Conservation (phyloP, 176 grass and related monocot genomes). For the Cenchrus fungigraminus region DNA sequence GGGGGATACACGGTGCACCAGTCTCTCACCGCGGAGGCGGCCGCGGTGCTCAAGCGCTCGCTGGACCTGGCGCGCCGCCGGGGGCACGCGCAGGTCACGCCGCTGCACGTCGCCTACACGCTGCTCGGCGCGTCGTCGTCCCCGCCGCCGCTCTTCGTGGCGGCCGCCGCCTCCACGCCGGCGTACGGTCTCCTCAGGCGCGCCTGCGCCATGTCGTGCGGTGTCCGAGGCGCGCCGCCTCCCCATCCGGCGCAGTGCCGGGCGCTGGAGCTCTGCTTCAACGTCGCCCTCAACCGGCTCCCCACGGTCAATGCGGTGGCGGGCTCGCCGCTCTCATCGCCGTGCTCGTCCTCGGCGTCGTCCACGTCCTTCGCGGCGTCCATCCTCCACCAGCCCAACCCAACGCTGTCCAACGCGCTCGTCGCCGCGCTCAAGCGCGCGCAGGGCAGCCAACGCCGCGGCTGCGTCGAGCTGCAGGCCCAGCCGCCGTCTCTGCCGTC, state of each 20-base stretch:
- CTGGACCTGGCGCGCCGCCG: slow-evolving; percentile 64
- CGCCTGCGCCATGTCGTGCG: slow-evolving; percentile 54
- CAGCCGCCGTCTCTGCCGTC: slow-evolving; percentile 37
- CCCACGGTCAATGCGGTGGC: slow-evolving; percentile 35
- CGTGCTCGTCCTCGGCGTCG: not conserved
- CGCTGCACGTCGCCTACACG: slow-evolving; percentile 79
- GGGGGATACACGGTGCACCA: slow-evolving; percentile 78
- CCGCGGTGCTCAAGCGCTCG: slow-evolving; percentile 69
- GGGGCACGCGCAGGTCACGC: slow-evolving; percentile 82
- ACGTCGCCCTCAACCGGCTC: slow-evolving; percentile 80
- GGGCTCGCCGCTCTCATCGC: slow-evolving; percentile 23
- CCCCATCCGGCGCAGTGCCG: slow-evolving; percentile 53
- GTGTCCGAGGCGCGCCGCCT: no score
- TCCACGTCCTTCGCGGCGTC: slow-evolving; percentile 43
- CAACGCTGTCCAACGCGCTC: slow-evolving; percentile 76
- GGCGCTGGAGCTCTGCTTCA: slow-evolving; percentile 80
- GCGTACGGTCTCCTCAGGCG: slow-evolving; percentile 56
- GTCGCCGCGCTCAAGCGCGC: slow-evolving; percentile 78
- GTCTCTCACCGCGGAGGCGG: slow-evolving; percentile 78
- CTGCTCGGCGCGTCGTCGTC: slow-evolving; percentile 49
- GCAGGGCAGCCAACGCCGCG: slow-evolving; percentile 74
- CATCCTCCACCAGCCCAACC: slow-evolving; percentile 53
- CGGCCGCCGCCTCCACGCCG: not conserved
- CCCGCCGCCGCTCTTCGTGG: slow-evolving; percentile 19
- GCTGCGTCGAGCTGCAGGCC: slow-evolving; percentile 69